A percentile compares a stretch with the other conserved stretches of the same genome.
These are phyloP conservation scores for Podila minutissima DNA, from an alignment of 192 early-diverging fungal species.

Conservation along the genomic window DNA sequence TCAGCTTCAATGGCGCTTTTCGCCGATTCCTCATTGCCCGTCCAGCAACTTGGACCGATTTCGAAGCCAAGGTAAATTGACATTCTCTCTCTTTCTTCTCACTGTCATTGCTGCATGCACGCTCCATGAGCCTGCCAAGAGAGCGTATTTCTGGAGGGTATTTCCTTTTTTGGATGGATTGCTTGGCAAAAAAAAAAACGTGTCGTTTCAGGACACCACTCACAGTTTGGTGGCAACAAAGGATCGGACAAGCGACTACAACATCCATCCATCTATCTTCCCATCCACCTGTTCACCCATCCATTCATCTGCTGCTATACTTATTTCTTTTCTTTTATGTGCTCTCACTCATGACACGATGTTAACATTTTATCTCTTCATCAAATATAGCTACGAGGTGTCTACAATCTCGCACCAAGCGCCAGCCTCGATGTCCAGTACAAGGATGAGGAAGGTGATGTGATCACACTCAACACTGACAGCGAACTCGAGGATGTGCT, in stretches of 20 bases:
- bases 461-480: conserved; percentile 40
- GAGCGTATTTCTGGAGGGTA: no score
- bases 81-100: not conserved
- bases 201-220: no score
- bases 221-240: no score
- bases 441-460: conserved; percentile 49
- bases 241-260: no score
- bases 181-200: conserved; percentile 9
- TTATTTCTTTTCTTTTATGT: not conserved
- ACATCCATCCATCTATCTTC: not conserved
- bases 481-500: conserved; percentile 48
- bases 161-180: conserved; percentile 2
- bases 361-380: not conserved
- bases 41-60: conserved; percentile 41
- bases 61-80: conserved; percentile 42
- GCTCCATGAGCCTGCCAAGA: no score
- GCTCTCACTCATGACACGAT: no score
- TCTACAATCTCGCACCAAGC: conserved; percentile 13
- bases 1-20: conserved; percentile 35
- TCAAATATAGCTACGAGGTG: conserved; percentile 25
- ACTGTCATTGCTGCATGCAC: not conserved
- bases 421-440: conserved; percentile 29
- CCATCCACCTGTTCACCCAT: not conserved
- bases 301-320: not conserved
- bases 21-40: conserved; percentile 44